Evolutionary conservation across 495 filamentous ascomycete genomes (phyloP).

Genomic region (Tuber microsphaerosporum): DNA sequence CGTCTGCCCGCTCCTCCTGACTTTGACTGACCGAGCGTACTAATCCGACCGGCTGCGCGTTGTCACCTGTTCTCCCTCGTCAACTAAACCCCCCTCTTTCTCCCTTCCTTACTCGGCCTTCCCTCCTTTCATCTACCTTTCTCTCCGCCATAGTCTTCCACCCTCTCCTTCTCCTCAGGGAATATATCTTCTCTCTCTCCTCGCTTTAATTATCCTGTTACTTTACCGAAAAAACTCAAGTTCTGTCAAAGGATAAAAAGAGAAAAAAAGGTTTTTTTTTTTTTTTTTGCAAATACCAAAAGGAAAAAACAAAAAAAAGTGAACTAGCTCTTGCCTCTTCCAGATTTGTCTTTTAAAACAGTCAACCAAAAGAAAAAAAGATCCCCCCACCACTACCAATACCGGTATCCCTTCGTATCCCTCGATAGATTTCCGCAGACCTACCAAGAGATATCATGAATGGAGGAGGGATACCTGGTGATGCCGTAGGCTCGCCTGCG

Average conservation of each 20-base stretch:
- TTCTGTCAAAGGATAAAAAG: not conserved
- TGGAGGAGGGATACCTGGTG: conserved; percentile 26
- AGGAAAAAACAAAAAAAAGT: conserved; percentile 15
- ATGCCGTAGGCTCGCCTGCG: conserved; percentile 17
- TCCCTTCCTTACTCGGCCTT: conserved; percentile 26
- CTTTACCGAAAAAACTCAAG: conserved; percentile 12
- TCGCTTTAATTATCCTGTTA: conserved; percentile 20
- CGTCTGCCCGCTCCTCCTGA: not conserved
- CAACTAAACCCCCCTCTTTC: conserved; percentile 1
- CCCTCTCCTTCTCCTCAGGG: conserved; percentile 19
- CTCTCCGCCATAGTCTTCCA: conserved; percentile 21
- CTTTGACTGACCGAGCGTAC: not conserved
- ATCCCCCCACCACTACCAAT: conserved; percentile 11
- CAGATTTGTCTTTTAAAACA: conserved; percentile 1
- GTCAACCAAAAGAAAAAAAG: conserved; percentile 10
- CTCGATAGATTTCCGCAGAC: conserved; percentile 12
- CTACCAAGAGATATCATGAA: conserved; percentile 26
- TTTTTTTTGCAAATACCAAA: conserved; percentile 18
- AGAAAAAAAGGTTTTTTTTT: not conserved
- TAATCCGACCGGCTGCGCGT: conserved; percentile 24
- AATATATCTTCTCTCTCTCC: conserved; percentile 17
- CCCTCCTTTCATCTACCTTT: conserved; percentile 17
- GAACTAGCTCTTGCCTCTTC: conserved; percentile 25
- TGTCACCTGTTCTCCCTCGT: conserved; percentile 31
- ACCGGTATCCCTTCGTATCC: conserved; percentile 15